Conservation (phyloP, 2,329 filamentous ascomycete genomes). For the Botrytis elliptica region DNA sequence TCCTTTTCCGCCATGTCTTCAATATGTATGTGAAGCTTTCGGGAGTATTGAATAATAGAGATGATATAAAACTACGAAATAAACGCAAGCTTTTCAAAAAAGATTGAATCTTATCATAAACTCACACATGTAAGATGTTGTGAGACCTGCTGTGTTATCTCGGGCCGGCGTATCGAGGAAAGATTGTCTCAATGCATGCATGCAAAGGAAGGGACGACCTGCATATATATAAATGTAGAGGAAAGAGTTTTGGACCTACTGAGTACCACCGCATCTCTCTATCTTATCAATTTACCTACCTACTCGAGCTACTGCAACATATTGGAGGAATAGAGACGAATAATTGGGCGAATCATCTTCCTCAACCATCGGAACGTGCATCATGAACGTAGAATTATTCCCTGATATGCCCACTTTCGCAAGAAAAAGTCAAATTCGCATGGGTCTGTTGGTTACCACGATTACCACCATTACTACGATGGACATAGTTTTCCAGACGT, state of each 20-base stretch:
- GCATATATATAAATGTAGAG: not conserved
- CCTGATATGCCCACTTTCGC: not conserved
- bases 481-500: not conserved
- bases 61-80: not conserved
- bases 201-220: not conserved
- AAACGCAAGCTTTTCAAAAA: not conserved
- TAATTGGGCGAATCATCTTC: not conserved
- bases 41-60: not conserved
- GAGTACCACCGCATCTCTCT: not conserved
- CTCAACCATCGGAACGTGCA: not conserved
- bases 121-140: not conserved
- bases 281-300: not conserved
- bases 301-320: not conserved
- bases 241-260: not conserved
- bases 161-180: not conserved
- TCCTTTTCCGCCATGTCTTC: slow-evolving; percentile 6
- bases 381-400: not conserved
- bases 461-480: not conserved
- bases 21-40: not conserved
- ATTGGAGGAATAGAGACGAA: not conserved
- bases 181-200: not conserved
- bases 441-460: not conserved
- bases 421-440: not conserved
- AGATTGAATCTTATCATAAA: not conserved
- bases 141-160: not conserved